Evolutionary conservation across 805 yeast genomes (phyloP).

Genomic region (Yueomyces sp.): DNA sequence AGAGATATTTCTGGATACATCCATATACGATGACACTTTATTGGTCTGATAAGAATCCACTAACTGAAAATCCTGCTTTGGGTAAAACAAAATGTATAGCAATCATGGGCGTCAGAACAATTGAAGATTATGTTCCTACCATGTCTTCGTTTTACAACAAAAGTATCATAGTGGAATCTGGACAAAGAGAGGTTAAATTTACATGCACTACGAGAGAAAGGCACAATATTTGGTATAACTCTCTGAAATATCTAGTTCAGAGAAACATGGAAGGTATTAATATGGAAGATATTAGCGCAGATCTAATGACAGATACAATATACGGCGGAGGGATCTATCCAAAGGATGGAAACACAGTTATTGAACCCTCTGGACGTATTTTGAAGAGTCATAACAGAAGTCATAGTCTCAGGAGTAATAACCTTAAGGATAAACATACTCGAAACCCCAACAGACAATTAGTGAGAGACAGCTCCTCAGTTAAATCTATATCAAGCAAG

Average conservation of each 20-base stretch:
- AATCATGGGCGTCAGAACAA: slow-evolving; percentile 63
- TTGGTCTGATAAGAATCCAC: slow-evolving; percentile 80
- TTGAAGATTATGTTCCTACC: slow-evolving; percentile 28
- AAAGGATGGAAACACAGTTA: slow-evolving; percentile 10
- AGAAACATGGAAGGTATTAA: slow-evolving; percentile 47
- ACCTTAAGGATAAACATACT: no score
- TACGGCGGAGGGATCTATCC: slow-evolving; percentile 18
- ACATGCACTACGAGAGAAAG: slow-evolving; percentile 82
- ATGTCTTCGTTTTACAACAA: slow-evolving; percentile 40
- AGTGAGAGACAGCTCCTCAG: no score
- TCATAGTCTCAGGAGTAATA: no score
- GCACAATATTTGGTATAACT: slow-evolving; percentile 84
- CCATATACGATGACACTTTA: slow-evolving; percentile 84
- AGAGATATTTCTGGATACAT: slow-evolving; percentile 90
- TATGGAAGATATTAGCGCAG: slow-evolving; percentile 31
- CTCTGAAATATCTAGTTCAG: slow-evolving; percentile 61
- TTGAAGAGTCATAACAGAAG: background rate
- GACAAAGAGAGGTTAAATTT: slow-evolving; percentile 51
- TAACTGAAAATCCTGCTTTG: slow-evolving; percentile 49
- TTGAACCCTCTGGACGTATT: background rate
- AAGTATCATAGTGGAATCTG: slow-evolving; percentile 62
- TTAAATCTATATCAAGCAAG: no score
- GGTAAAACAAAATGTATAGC: slow-evolving; percentile 69
- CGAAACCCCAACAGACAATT: no score
- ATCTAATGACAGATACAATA: slow-evolving; percentile 3